Conservation (phyloP, 306 rosid genomes). For the Sesbania bispinosa region DNA sequence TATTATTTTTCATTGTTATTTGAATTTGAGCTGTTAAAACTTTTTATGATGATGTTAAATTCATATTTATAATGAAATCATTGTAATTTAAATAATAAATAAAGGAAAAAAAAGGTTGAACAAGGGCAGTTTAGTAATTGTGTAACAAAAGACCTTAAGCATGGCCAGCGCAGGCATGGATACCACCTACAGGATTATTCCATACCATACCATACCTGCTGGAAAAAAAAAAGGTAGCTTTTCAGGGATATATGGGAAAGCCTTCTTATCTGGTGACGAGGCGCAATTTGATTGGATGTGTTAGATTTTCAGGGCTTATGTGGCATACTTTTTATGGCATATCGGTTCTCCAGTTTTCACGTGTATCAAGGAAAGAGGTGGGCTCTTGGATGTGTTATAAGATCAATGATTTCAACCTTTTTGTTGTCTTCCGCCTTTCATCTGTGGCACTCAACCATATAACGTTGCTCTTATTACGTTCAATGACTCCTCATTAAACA, state of each 20-base stretch:
- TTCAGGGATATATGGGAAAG: conserved; percentile 23
- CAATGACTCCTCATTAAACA: conserved; percentile 53
- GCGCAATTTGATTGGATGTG: conserved; percentile 15
- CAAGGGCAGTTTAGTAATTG: conserved; percentile 34
- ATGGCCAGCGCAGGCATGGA: conserved; percentile 40
- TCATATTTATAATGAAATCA: not conserved
- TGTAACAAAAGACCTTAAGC: not conserved
- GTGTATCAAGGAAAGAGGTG: conserved; percentile 55
- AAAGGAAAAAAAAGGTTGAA: too few relatives aligned
- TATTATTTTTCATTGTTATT: too few relatives aligned
- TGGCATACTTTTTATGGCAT: conserved; percentile 33
- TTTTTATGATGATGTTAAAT: too few relatives aligned
- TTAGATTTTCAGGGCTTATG: conserved; percentile 61
- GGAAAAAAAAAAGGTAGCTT: conserved; percentile 21
- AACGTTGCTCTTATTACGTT: conserved; percentile 66
- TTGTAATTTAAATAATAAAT: not conserved
- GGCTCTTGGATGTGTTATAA: conserved; percentile 46
- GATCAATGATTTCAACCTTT: conserved; percentile 77
- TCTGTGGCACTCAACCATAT: conserved; percentile 62
- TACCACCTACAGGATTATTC: conserved; percentile 42
- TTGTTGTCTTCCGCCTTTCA: conserved; percentile 46
- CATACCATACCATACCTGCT: conserved; percentile 41
- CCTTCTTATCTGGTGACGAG: conserved; percentile 75
- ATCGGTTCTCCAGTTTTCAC: conserved; percentile 58
- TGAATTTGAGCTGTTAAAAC: too few relatives aligned